Base-by-base conservation (phyloP, 768 basidiomycete genomes). In the Suillus subaureus region DNA sequence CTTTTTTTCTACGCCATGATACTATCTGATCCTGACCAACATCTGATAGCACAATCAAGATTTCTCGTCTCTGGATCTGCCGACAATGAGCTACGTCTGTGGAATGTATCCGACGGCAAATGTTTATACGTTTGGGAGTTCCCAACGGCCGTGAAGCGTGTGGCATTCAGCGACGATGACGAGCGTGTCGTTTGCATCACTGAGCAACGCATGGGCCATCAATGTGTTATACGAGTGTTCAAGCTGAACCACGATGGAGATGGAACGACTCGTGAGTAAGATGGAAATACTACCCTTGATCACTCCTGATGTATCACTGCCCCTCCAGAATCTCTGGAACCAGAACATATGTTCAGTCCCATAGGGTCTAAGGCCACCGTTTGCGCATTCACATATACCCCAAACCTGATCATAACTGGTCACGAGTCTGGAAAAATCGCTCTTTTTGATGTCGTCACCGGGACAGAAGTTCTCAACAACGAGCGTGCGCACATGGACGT, bases 371-470 rank as follows among this genome's bases (percentile, higher is more conserved):
- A 99, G 80, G 93, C 96, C n/a, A 98, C 94, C 2, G 95, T 99
- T 47, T 96, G 94, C 75, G 89, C 94, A 6, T 99, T 97, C 78
- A 91, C 93, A 5, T 85, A 90, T 61, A 83, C 84, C 15, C 89
- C 91, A 28, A 85, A 89, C 47, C 77, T 91, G 68, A 89, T 99
- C 77, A 81, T 99, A 66, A 97, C 96, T 3, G 97, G 95, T 6
- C 97, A 99, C 79, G 96, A 98, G 80, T 94, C 94, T 51, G 97
- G 97, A 21, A 98, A 97, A 75, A 85, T 98, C 42, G 91, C 94
- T 9, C 82, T 97, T 47, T 99, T 95, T 82, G 94, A 98, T 72
- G 87, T 89, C 65, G 90, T 89, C 75, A 86, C 88, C 0, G 96
- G 95, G 54, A 92, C 96, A 49, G 95, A 97, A 80, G 77, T 93